phyloP scores from a whole-genome alignment of 148 eudicot genomes.

The Vaccinium corymbosum region DNA sequence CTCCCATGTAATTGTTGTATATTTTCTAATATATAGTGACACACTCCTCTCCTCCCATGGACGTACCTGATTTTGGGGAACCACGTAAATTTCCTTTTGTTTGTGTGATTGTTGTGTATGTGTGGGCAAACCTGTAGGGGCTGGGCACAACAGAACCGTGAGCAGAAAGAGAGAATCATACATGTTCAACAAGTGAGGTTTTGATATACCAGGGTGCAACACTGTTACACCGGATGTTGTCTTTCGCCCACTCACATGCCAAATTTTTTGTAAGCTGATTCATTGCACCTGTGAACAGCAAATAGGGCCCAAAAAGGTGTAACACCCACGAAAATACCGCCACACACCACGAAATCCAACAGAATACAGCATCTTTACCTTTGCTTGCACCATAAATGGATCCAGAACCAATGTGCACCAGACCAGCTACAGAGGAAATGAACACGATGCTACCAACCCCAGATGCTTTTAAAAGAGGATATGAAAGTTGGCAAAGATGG shows the following conservation, averaged over 20 bases:
- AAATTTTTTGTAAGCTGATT: constrained; percentile 76
- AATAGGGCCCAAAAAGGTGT: constrained; percentile 8
- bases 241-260: constrained; percentile 94
- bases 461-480: constrained; percentile 74
- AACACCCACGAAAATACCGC: background rate
- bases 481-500: constrained; percentile 77
- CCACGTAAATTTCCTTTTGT: no score
- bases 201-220: constrained; percentile 75
- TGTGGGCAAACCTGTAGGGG: no score
- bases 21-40: no score
- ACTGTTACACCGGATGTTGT: constrained; percentile 59
- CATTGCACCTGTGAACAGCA: constrained; percentile 49
- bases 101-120: no score
- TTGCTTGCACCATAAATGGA: constrained; percentile 76
- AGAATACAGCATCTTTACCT: constrained; percentile 38
- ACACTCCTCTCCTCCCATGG: no score
- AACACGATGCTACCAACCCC: constrained; percentile 74
- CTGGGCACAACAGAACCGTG: background rate
- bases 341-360: background rate
- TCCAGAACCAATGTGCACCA: constrained; percentile 45
- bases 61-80: no score
- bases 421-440: constrained; percentile 89
- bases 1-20: no score
- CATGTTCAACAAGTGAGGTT: constrained; percentile 68
- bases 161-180: constrained; percentile 31